Base-by-base conservation (phyloP, 2,329 filamentous ascomycete species). In the Arthroderma uncinatum region DNA sequence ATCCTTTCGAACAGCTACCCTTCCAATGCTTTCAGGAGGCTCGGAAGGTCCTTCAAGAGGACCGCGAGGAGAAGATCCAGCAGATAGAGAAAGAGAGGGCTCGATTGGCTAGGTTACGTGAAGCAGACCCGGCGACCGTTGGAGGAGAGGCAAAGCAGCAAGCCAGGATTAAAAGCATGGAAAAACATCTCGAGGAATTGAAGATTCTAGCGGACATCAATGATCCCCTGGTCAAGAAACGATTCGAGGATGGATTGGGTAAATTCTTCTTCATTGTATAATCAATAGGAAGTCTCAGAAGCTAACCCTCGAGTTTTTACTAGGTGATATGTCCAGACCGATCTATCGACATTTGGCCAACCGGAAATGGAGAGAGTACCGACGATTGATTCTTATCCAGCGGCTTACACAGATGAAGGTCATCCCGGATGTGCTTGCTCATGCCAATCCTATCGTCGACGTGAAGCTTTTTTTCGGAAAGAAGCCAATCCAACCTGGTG, bases 21-120 rank as follows among this genome's bases (percentile, higher is more conserved):
- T 98, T 94, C 75, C 92, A 97, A 79, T 93, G 89, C 73, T 98
- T 97, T 76, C 93, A 98, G 74, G 91, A 96, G 75, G 93, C 93
- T 40, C 83, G 91, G 61, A 88, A 89, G 70, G 74, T 97, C 53
- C 77, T 98, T 57, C 79, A 83, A 55, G 82, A 82, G 56, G 93
- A 98, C 70, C 82, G 92, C 40, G 77, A 84, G 62, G 82, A 92
- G 73, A 97, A 95, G 76, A 66, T 97, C 54, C 75, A 79, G 60
- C 77, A 84, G 66, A 92, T 98, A 58, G 75, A 81, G 54, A 77
- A 73, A 28, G 83, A 89, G 71, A 74, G 84, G 54, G 78, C 78
- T 59, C 83, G 85, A 70, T 86, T 98, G 67, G 79, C 81, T 57
- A 77, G 79, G 59, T 71, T 94, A 48, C 78, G 85, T 70, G 79